A percentile compares a stretch with the other conserved stretches of the same genome.
phyloP scores from a whole-genome alignment of 1,284 basidiomycete genomes.

The Boletus mariae region DNA sequence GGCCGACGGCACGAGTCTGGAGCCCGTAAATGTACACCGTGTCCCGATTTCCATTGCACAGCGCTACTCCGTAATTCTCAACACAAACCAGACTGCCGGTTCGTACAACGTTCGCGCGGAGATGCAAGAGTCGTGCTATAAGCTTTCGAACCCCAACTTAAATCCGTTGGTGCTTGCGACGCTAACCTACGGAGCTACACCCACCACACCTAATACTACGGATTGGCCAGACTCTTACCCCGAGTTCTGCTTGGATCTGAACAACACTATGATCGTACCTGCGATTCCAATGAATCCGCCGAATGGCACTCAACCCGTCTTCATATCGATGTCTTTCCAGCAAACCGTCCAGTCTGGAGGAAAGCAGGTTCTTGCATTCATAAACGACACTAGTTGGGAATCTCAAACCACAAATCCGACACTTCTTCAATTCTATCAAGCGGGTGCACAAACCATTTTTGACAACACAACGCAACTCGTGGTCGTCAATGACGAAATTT shows the following conservation, averaged over 20 bases:
- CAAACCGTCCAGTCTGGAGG: conserved; percentile 31
- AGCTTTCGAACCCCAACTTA: conserved; percentile 29
- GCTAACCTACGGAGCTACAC: conserved; percentile 24
- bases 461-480: conserved; percentile 23
- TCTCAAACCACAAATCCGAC: conserved; percentile 27
- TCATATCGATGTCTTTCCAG: conserved; percentile 29
- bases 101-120: conserved; percentile 34
- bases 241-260: conserved; percentile 23
- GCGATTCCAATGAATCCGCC: conserved; percentile 26
- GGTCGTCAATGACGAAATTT: conserved; percentile 27
- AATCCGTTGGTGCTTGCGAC: conserved; percentile 32
- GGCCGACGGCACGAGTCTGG: conserved; percentile 31
- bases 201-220: conserved; percentile 22
- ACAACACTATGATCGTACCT: conserved; percentile 31
- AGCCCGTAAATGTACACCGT: conserved; percentile 27
- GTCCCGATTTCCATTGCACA: conserved; percentile 31
- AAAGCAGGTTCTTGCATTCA: conserved; percentile 22
- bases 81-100: conserved; percentile 31
- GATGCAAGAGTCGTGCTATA: conserved; percentile 31
- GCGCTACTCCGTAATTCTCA: conserved; percentile 31
- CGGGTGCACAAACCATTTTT: conserved; percentile 27
- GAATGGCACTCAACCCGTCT: conserved; percentile 22
- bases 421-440: conserved; percentile 27
- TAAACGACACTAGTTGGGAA: conserved; percentile 31
- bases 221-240: conserved; percentile 30